phyloP scores from a whole-genome alignment of 176 grass and related monocot species.

The Avena insularis region DNA sequence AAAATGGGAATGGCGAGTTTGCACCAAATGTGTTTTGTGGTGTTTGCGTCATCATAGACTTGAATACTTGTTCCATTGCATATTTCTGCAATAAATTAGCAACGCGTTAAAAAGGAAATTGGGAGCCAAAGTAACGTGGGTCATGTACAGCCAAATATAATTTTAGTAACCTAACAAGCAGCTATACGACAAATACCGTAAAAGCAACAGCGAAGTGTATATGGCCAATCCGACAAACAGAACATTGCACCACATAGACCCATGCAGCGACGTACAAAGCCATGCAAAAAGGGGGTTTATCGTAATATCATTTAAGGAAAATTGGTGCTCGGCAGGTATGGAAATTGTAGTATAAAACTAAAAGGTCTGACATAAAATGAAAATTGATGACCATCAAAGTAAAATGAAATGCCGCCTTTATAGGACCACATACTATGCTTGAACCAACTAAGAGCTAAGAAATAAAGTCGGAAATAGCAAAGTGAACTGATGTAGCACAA shows the following conservation, averaged over 20 bases:
- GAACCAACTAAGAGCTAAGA: constrained; percentile 26
- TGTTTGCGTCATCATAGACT: constrained; percentile 92
- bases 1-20: constrained; percentile 80
- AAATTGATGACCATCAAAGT: background rate
- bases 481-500: background rate
- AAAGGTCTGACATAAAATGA: constrained; percentile 16
- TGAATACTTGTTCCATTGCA: constrained; percentile 91
- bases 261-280: background rate
- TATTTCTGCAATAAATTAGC: constrained; percentile 61
- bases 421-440: background rate
- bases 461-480: constrained; percentile 2
- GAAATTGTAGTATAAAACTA: constrained; percentile 14
- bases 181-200: constrained; percentile 1
- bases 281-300: background rate
- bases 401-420: background rate
- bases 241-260: background rate
- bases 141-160: constrained; percentile 4
- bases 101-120: constrained; percentile 2
- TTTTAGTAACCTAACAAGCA: constrained; percentile 20
- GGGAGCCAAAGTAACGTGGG: background rate
- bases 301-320: background rate
- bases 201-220: constrained; percentile 5
- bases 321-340: background rate
- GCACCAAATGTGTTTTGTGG: constrained; percentile 67
- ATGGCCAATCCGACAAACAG: background rate